Evolutionary conservation across 2,329 filamentous ascomycete species (phyloP).

Genomic region (Colletotrichum cuscutae): DNA sequence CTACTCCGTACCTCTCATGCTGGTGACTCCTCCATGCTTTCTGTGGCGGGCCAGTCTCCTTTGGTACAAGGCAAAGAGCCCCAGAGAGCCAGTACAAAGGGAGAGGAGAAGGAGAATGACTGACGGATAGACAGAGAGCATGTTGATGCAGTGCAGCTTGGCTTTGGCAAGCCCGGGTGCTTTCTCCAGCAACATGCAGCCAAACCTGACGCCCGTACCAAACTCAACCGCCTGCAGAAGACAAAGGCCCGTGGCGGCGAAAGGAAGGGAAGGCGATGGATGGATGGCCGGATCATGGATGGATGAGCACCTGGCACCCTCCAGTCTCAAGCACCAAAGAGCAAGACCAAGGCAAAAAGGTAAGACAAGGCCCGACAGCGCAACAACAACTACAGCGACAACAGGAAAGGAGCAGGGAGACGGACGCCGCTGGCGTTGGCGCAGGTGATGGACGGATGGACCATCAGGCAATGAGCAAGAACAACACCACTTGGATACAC

Average conservation of each 20-base stretch:
- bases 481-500: background rate
- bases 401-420: background rate
- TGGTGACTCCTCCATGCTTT: background rate
- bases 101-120: background rate
- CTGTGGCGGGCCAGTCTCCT: background rate
- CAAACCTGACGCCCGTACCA: background rate
- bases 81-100: background rate
- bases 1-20: background rate
- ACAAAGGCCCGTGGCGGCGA: conserved; percentile 3
- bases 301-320: background rate
- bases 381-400: background rate
- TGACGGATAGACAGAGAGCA: background rate
- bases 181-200: conserved; percentile 9
- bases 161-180: conserved; percentile 12
- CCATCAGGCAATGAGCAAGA: too few relatives aligned
- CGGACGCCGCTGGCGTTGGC: background rate
- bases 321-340: too few relatives aligned
- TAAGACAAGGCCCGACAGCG: background rate
- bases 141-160: conserved; percentile 6
- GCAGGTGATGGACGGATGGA: background rate
- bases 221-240: background rate
- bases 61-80: background rate
- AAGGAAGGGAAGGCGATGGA: conserved; percentile 3
- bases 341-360: background rate
- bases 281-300: background rate